Base-by-base conservation (phyloP, 106 monocot species). In the Acorus calamus region DNA sequence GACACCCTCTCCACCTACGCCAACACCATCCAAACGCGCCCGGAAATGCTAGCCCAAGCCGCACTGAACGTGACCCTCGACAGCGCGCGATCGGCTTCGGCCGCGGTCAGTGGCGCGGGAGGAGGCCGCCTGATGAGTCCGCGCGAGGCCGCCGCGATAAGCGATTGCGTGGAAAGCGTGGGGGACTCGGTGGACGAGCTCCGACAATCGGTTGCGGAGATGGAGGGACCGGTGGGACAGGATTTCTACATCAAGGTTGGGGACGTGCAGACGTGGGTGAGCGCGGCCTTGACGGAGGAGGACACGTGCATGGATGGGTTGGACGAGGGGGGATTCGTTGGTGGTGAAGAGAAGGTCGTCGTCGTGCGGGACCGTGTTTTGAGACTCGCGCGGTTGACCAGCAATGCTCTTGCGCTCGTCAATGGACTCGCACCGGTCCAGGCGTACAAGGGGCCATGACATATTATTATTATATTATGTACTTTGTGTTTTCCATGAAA, bases 231-330 rank as follows among this genome's bases (percentile, higher is more conserved):
- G 7, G 55, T 70, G 44, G 76, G 79, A 8, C 66, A 67, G 53
- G 9, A 67, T 8, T 5, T 42, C 42, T 12, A 63, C 51, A 50
- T 73, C 14, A 60, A 79, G 49, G 67, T 88, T 44, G 65, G 59
- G 47, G 66, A 66, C 70, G 58, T 88, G 8, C 72, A 81, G 78
- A 88, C 88, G 3, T 88, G 88, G 88, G 84, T 84, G 9, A 88
- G 88, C 63, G 76, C 88, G 3, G 88, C 81, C 13, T 50, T 88
- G 14, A 88, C 88, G 1, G 76, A 88, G 44, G 84, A 76, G 6
- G 48, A 81, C 67, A 84, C 81, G 3, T 88, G 88, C 78, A 67
- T 84, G 81, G 73, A 76, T 1, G 88, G 78, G 59, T 78, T 81
- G 50, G 65, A 13, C 12, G 74, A 62, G n/a, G 65, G 48, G 46